Evolutionary conservation across 805 yeast species (phyloP), one percentile per base, ranked within the genome.

Genomic region (Ogataea siamensis): DNA sequence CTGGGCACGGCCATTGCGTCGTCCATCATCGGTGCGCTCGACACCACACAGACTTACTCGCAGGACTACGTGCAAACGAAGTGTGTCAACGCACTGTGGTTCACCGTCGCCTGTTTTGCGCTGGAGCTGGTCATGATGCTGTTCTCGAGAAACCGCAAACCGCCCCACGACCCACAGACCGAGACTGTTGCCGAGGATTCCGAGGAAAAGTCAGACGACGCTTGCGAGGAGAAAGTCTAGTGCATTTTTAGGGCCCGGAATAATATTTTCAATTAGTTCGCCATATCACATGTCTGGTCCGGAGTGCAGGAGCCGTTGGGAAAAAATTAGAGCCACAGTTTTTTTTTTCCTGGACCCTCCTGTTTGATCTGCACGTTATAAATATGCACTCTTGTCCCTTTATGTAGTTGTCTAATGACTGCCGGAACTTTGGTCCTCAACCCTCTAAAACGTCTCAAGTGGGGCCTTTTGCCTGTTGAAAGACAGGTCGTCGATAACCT

Each of bases 11-110:
- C 40, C 9, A 12, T 26, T 26, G 24, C 32, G 5, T 13, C 32
- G 13, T 31, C 36, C 7, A 37, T 37, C 7, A 21, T 37, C 19
- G 40, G 40, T 5, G 11, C 36, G 5, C 16, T 37, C 6, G 34
- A 22, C 15, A 15, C 30, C 12, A 8, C 25, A 5, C 4, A 26
- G 6, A 23, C 21, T 4, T 28, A 28, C 21, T 12, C 34, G 9
- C 9, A 16, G 13, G 20, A 15, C 19, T 18, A 25, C 13, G 18
- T 37, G 16, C 40, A 37, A 15, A 16, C 16, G 15, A 37, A 37
- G 14, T 30, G 19, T 19, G 31, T 30, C 9, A 29, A 37, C 15
- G 31, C 31, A n/a, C 7, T 21, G 13, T 37, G 31, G 30, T 31
- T 21, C 26, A 15, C 22, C 5, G 35, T 37, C n/a, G 40, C 40